Evolutionary conservation across 1,139 yeast species (phyloP), one percentile per base, ranked within the genome.

Genomic region (Suhomyces taliae): DNA sequence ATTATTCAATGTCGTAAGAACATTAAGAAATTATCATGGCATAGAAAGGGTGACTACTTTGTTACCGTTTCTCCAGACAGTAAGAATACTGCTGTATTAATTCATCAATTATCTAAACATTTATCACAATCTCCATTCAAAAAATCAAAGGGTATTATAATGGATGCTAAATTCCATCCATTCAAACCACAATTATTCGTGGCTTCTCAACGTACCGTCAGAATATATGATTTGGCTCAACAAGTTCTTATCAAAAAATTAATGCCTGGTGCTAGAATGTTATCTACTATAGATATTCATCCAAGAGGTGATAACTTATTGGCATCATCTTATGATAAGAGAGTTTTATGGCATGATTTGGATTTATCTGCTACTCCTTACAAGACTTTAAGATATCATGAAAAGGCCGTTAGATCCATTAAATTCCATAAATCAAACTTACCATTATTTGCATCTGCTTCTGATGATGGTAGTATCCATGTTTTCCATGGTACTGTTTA

Each of bases 91-190:
- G 86, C 98, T 6, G 97, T 93, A 38, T 76, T 95, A 50, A 90
- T 93, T 55, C 99, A 93, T 69, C 98, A 93, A 72, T 72, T 93
- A 43, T 89, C 97, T 6, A 90, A 90, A 69, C 99, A 93, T 72
- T 78, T 87, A 52, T 87, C 98, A n/a, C 99, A 93, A 72, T 88
- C 97, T 14, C 99, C 99, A 53, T 93, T 93, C 80, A 81, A 84
- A 58, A 90, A 90, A 68, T 82, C 96, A 35, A 89, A 89, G 74
- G 99, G 99, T 54, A 85, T 91, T 53, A 85, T 91, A 40, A 90
- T 90, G 85, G 96, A 90, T 65, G 97, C 97, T 53, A 87, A 87
- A 68, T 93, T 93, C 82, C 99, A 93, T 69, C 99, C 99, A 27
- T 85, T 89, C 72, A 85, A 89, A 62, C 99, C 99, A 15, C 95